Percentiles rank a stretch among this genome's conserved stretches.
These are phyloP conservation scores for Blepharisma stoltei DNA, from an alignment of 73 alveolate genomes.

Conservation along the genomic window DNA sequence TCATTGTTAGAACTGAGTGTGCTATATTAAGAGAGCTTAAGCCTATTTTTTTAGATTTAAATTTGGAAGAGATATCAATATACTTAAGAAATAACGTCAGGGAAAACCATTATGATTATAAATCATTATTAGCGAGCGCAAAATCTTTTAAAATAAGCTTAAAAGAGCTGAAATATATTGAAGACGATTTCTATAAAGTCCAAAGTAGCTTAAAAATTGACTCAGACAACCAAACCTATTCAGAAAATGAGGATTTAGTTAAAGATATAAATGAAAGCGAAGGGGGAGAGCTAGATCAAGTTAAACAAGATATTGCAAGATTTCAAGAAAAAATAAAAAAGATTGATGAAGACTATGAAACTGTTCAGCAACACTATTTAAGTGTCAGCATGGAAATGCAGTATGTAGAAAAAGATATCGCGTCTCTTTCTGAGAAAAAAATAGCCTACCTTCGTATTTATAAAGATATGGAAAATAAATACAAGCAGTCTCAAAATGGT, in stretches of 20 bases:
- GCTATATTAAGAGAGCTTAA: background rate
- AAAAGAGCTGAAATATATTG: conserved; percentile 2
- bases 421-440: background rate
- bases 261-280: background rate
- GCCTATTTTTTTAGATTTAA: background rate
- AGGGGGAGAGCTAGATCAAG: background rate
- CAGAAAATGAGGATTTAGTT: background rate
- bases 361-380: conserved; percentile 9
- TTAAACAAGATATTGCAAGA: background rate
- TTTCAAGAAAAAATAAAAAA: conserved; percentile 1
- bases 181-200: background rate
- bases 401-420: background rate
- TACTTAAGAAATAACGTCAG: background rate
- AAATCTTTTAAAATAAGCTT: background rate
- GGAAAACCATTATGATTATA: background rate
- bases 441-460: background rate
- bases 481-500: background rate
- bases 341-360: conserved; percentile 11
- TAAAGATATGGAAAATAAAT: conserved; percentile 11
- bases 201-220: conserved; percentile 5
- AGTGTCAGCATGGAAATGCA: background rate
- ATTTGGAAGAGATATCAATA: conserved; percentile 8
- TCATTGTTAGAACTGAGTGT: background rate
- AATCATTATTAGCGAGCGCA: background rate
- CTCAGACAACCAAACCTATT: background rate